phyloP scores from a whole-genome alignment of 768 basidiomycete species.

The Tephrocybe sp. region DNA sequence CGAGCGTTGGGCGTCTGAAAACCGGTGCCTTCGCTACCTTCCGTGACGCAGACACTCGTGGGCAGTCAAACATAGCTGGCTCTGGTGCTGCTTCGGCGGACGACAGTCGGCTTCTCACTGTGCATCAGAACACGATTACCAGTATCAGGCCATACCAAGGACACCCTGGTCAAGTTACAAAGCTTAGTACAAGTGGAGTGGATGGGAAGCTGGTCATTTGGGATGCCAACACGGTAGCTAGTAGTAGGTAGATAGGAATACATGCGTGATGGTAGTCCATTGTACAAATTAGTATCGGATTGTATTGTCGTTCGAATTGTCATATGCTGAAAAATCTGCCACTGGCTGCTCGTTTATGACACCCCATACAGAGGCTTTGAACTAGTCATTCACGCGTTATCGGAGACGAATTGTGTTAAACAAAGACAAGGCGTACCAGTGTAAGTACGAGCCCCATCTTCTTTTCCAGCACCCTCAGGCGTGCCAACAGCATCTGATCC shows the following conservation, averaged over 20 bases:
- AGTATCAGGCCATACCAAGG: constrained; percentile 76
- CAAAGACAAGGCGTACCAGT: constrained; percentile 54
- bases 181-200: constrained; percentile 89
- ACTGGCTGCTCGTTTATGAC: constrained; percentile 80
- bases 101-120: constrained; percentile 81
- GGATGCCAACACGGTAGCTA: constrained; percentile 66
- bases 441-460: constrained; percentile 97
- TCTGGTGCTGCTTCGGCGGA: constrained; percentile 25
- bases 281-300: constrained; percentile 22
- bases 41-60: constrained; percentile 86
- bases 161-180: constrained; percentile 54
- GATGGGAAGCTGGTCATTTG: constrained; percentile 94
- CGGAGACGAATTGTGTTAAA: constrained; percentile 31
- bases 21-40: constrained; percentile 94
- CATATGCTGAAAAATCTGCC: constrained; percentile 22
- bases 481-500: constrained; percentile 72
- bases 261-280: not conserved
- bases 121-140: constrained; percentile 99
- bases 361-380: constrained; percentile 96
- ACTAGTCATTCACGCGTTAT: constrained; percentile 47
- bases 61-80: constrained; percentile 37
- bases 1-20: constrained; percentile 74
- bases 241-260: constrained; percentile 17
- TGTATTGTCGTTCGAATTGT: constrained; percentile 26
- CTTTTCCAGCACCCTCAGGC: constrained; percentile 80